phyloP scores from a whole-genome alignment of 2,329 filamentous ascomycete species.

The Epichloe glyceriae region DNA sequence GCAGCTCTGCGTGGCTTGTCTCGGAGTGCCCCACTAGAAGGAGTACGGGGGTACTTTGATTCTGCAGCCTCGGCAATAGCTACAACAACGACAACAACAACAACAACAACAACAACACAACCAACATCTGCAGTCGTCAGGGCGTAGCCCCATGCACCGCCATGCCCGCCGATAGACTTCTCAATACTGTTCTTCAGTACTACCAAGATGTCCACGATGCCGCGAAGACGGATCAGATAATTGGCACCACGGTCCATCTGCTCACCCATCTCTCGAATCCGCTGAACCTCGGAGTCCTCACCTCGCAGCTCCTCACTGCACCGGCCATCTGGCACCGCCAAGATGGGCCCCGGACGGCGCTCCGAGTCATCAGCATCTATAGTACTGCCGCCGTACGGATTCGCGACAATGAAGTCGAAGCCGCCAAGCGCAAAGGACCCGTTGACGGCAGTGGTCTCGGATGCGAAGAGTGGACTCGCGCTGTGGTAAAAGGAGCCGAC shows the following conservation, averaged over 20 bases:
- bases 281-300: constrained; percentile 59
- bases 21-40: background rate
- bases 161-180: constrained; percentile 55
- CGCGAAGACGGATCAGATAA: constrained; percentile 39
- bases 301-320: constrained; percentile 57
- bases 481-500: constrained; percentile 44
- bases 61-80: constrained; percentile 16
- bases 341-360: constrained; percentile 46
- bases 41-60: background rate
- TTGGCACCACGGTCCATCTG: constrained; percentile 54
- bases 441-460: constrained; percentile 29
- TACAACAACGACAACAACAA: too few relatives aligned
- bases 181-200: constrained; percentile 51
- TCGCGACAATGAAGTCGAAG: constrained; percentile 33
- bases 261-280: constrained; percentile 60
- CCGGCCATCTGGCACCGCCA: constrained; percentile 56
- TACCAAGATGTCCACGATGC: constrained; percentile 42
- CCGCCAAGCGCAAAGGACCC: constrained; percentile 16
- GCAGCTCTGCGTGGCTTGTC: background rate
- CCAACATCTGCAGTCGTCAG: background rate
- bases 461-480: constrained; percentile 42
- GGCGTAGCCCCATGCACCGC: constrained; percentile 4
- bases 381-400: constrained; percentile 50
- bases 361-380: constrained; percentile 58
- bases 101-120: background rate